Evolutionary conservation across 371 early-diverging fungal genomes (phyloP), one percentile per base, ranked within the genome.

Genomic region (Mortierella sp.): DNA sequence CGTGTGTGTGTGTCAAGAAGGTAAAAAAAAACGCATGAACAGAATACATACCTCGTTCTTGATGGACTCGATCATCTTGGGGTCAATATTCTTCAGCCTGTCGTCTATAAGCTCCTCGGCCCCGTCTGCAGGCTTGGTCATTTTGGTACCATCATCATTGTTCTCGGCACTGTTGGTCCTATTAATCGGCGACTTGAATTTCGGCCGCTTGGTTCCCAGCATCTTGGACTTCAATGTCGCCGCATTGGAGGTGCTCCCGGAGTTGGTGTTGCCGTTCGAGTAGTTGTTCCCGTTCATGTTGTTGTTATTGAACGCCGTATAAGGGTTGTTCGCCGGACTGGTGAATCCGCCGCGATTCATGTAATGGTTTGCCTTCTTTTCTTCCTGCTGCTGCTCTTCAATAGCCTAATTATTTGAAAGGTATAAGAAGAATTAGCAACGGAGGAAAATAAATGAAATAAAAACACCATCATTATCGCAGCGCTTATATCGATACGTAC

Each of bases 41-140:
- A 58, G 43, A 74, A 56, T 7, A 41, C 29, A 21, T 80, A 91
- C 93, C 93, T 97, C 96, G 81, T 93, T 96, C 82, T 91, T 89
- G 78, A 97, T 96, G 78, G 91, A 91, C 81, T 97, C 95, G 35
- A 96, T 83, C 95, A 97, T 94, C 68, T 89, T 87, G 32, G 94
- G 95, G 3, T 97, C 97, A 41, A 97, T 91, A 79, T 96, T 95
- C 71, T 89, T 87, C 29, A 97, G 83, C n/a, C 96, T 89, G 63
- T 94, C 95, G 75, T 93, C 93, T 0, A 88, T 79, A 21, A 75
- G 84, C 63, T 88, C 89, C 10, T 81, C 87, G 10, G 56, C 46
- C 21, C 79, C 81, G 51, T 51, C 75, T 8, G 58, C 43, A 54
- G 70, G 27, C 48, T 70, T 78, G 4, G 72, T 35, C 8, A 3